These are phyloP conservation scores for Tetrahymena elliotti DNA, from an alignment of 73 alveolate genomes.

Conservation along the genomic window DNA sequence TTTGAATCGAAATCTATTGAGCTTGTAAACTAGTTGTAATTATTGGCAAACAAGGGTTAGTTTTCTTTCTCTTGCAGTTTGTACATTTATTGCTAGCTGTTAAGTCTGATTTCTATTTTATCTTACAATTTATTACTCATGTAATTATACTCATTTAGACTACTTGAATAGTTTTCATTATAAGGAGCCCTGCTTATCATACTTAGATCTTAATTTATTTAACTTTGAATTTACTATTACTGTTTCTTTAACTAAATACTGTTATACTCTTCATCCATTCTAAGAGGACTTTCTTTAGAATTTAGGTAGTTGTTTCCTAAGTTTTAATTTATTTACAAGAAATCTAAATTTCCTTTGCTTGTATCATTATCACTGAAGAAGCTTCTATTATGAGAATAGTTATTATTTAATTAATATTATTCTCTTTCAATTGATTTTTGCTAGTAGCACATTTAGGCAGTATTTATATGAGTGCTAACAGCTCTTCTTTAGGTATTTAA, in stretches of 20 bases:
- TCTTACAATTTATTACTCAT: background rate
- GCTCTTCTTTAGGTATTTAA: background rate
- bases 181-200: background rate
- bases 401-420: background rate
- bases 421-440: background rate
- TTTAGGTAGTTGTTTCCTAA: background rate
- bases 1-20: background rate
- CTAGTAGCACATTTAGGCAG: background rate
- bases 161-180: background rate
- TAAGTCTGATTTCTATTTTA: background rate
- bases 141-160: background rate
- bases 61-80: background rate
- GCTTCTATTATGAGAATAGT: background rate
- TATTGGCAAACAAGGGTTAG: background rate
- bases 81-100: background rate
- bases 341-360: background rate
- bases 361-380: background rate
- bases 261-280: background rate
- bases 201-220: background rate
- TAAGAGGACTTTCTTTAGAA: background rate
- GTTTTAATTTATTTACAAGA: background rate
- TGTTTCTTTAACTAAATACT: background rate
- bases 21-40: background rate
- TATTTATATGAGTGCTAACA: background rate
- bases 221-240: background rate